A percentile compares a stretch with the other conserved stretches of the same genome.
phyloP scores from a whole-genome alignment of 257 asterid genomes.

The Rehmannia glutinosa region DNA sequence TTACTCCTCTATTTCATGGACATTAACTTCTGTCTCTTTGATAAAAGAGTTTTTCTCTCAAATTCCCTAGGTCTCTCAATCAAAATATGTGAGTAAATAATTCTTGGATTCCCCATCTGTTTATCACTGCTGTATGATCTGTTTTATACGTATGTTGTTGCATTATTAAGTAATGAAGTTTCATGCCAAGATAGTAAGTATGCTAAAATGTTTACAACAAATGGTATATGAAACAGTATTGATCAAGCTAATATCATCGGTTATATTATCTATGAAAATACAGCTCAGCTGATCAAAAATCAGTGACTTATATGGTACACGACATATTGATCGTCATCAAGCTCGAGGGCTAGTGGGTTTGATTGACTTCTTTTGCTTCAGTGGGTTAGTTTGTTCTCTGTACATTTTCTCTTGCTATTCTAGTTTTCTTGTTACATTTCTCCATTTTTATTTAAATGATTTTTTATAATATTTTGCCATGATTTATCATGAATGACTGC shows the following conservation, averaged over 20 bases:
- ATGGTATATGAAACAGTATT: no score
- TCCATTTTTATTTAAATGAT: neutral
- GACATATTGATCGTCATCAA: constrained; percentile 92
- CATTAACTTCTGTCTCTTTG: no score
- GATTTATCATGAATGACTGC: neutral
- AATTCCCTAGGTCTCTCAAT: neutral
- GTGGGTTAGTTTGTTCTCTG: constrained; percentile 80
- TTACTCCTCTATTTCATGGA: no score
- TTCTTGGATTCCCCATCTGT: neutral
- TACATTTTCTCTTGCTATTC: constrained; percentile 7
- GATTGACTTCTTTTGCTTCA: constrained; percentile 98
- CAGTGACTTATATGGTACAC: constrained; percentile 71
- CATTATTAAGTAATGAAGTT: neutral
- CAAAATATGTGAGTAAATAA: neutral
- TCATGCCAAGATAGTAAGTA: neutral
- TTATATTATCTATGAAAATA: constrained; percentile 24
- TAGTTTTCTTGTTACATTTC: constrained; percentile 1
- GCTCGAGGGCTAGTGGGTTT: constrained; percentile 81
- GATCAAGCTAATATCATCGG: neutral
- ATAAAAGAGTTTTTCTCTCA: neutral
- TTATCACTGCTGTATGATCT: neutral
- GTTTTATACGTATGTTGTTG: neutral
- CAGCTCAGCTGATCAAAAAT: constrained; percentile 83
- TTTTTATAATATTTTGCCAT: neutral
- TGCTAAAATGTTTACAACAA: neutral